Evolutionary conservation across 768 basidiomycete species (phyloP), one percentile per base, ranked within the genome.

Genomic region (Albatrellus ellisii): DNA sequence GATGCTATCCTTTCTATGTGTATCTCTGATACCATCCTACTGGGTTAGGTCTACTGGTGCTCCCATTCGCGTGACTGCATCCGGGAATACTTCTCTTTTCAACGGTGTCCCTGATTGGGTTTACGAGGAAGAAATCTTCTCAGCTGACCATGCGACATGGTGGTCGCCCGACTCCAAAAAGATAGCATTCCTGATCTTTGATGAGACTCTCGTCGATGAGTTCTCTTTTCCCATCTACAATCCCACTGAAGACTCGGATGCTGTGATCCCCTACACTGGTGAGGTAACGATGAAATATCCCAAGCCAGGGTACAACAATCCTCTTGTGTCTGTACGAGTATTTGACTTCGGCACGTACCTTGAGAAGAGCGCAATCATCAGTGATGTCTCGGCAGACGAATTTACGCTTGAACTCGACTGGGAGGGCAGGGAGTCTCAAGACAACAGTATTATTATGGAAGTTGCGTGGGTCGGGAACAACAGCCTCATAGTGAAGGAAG

Each of bases 41-140:
- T 35, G 69, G 64, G 17, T 34, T 25, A 54, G 50, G 25, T 51
- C 61, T 6, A 57, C 62, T 2, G 55, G 66, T 1, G 50, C 63
- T 11, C 64, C 79, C 8, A 79, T 92, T 38, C 79, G 81, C 8
- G 68, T 98, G 8, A 99, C 94, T 2, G 63, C 67, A 1, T 74
- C 79, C 11, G 95, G 95, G 0, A 85, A 81, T 39, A 69, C 75
- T 0, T 81, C 83, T 0, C 67, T 92, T 12, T 95, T 98, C 67
- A 78, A 97, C 53, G 95, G 95, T 6, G 84, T 95, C 2, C 87
- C 90, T 0, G 90, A 95, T 57, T 98, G 95, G 94, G 94, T 97
- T 4, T 92, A 92, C 59, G 90, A 94, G 58, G 89, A 94, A 56
- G 90, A 95, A 56, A 76, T 97, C 18, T 83, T 90, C 51, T 62